Percentiles rank a stretch among this genome's conserved stretches.
Conservation (phyloP, 768 basidiomycete species). For the Lentinus brumalis region DNA sequence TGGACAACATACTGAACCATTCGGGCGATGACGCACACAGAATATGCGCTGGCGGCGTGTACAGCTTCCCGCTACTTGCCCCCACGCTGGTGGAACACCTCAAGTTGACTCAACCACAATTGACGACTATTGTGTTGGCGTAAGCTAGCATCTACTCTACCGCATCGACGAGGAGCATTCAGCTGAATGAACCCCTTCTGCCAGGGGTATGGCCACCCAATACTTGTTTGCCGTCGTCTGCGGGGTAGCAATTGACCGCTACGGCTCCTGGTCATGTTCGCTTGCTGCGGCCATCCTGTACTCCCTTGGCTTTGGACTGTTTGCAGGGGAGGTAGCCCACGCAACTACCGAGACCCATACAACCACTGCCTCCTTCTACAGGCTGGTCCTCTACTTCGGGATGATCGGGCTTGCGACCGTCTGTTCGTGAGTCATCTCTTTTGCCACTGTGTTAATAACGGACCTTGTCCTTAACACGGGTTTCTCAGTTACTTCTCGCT, state of each 20-base stretch:
- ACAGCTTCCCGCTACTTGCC: conserved; percentile 76
- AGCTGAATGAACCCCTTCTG: not conserved
- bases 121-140: conserved; percentile 79
- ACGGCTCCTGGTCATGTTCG: conserved; percentile 72
- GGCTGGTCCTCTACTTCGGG: conserved; percentile 59
- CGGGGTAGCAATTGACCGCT: conserved; percentile 66
- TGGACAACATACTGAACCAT: not conserved
- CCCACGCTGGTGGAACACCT: conserved; percentile 59
- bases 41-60: conserved; percentile 78
- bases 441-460: too few relatives aligned
- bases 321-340: conserved; percentile 57
- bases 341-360: conserved; percentile 42
- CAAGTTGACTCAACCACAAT: conserved; percentile 72
- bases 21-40: conserved; percentile 35
- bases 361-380: conserved; percentile 48
- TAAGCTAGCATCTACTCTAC: conserved; percentile 37
- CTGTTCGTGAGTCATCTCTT: conserved; percentile 57
- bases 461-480: too few relatives aligned
- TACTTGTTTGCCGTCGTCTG: conserved; percentile 74
- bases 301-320: conserved; percentile 59
- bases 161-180: not conserved
- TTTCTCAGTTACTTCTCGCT: conserved; percentile 62
- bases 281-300: conserved; percentile 61
- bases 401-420: conserved; percentile 69
- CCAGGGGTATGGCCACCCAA: conserved; percentile 81